These are phyloP conservation scores for Fusarium virguliforme DNA, from an alignment of 2,329 filamentous ascomycete genomes.

Conservation along the genomic window DNA sequence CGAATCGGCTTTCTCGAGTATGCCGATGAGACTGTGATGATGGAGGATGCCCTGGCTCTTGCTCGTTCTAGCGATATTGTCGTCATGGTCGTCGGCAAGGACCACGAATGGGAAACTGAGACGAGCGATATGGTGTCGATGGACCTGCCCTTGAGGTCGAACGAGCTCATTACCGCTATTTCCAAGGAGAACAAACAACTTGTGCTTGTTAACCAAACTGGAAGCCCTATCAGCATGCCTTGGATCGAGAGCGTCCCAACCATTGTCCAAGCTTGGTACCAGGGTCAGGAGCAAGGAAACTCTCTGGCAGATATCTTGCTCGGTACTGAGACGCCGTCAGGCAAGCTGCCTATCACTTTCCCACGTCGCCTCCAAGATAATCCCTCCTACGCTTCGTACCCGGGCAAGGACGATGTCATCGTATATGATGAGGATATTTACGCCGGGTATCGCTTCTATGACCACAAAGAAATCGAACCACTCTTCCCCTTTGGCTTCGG, in stretches of 20 bases:
- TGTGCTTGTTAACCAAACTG: conserved; percentile 42
- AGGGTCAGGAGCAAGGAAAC: conserved; percentile 45
- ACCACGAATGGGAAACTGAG: conserved; percentile 40
- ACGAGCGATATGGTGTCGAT: conserved; percentile 34
- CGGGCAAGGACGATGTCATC: conserved; percentile 74
- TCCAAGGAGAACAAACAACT: conserved; percentile 11
- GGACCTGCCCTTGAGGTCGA: conserved; percentile 27
- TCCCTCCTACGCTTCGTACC: conserved; percentile 78
- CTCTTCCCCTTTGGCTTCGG: conserved; percentile 53
- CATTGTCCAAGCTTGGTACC: conserved; percentile 47
- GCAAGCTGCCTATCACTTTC: conserved; percentile 77
- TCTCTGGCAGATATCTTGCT: conserved; percentile 44
- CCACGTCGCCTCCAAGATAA: conserved; percentile 75
- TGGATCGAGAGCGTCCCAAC: conserved; percentile 54
- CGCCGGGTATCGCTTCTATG: conserved; percentile 81
- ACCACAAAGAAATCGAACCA: conserved; percentile 63
- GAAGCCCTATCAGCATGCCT: conserved; percentile 56
- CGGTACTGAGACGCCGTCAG: conserved; percentile 51
- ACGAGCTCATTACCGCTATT: conserved; percentile 29
- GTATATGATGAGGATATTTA: conserved; percentile 81
- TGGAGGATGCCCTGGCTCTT: too few relatives aligned
- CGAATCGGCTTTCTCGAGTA: conserved; percentile 24
- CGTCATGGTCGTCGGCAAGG: conserved; percentile 32
- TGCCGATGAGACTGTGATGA: too few relatives aligned
- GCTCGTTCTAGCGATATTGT: conserved; percentile 19